Evolutionary conservation across 148 eudicot genomes (phyloP).

Genomic region (Arbutus unedo): DNA sequence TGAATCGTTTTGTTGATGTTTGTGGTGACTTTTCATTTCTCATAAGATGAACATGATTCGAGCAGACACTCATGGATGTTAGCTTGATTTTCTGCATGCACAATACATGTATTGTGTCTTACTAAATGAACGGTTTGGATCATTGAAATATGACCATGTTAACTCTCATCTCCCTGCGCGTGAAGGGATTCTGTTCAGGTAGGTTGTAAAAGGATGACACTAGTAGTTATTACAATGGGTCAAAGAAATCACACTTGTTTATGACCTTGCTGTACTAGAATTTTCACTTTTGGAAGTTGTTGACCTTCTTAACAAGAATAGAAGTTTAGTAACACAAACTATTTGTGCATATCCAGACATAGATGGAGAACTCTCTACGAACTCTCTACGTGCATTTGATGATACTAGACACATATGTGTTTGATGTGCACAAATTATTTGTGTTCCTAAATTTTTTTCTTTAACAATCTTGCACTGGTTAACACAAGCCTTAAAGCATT

Average conservation of each 20-base stretch:
- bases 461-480: too few species aligned
- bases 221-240: conserved; percentile 36
- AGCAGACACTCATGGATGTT: neutral
- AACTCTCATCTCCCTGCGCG: neutral
- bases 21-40: neutral
- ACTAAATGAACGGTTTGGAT: neutral
- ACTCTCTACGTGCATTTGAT: too few species aligned
- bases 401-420: too few species aligned
- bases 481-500: too few species aligned
- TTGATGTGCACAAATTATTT: too few species aligned
- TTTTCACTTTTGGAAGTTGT: too few species aligned
- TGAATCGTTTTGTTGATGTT: neutral
- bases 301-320: conserved; percentile 48
- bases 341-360: too few species aligned
- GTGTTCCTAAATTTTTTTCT: too few species aligned
- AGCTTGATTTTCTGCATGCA: too few species aligned
- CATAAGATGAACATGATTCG: neutral
- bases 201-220: conserved; percentile 40
- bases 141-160: neutral
- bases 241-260: conserved; percentile 42
- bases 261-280: conserved; percentile 9
- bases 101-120: neutral
- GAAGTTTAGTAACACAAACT: too few species aligned
- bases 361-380: too few species aligned
- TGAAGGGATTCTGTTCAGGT: neutral